These are phyloP conservation scores for Nannochloris sp. DNA, from an alignment of 139 green algal genomes.

Conservation along the genomic window DNA sequence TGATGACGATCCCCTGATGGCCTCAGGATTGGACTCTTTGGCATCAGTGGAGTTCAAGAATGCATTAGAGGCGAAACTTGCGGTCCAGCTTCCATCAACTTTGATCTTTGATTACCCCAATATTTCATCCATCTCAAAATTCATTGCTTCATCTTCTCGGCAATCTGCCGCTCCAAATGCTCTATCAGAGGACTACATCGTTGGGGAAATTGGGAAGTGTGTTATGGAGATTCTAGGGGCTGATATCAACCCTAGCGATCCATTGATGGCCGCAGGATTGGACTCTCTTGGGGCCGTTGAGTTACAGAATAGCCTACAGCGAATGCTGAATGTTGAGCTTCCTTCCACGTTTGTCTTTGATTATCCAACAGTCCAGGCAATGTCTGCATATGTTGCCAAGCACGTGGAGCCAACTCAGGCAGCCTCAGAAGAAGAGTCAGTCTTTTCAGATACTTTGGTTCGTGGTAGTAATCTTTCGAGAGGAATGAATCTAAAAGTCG, in stretches of 20 bases:
- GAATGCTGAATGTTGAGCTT: constrained; percentile 29
- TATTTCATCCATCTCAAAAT: constrained; percentile 25
- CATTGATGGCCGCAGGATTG: constrained; percentile 44
- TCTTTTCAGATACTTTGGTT: no score
- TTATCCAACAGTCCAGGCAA: constrained; percentile 50
- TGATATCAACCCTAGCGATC: constrained; percentile 10
- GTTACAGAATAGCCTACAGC: not conserved
- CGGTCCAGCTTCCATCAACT: constrained; percentile 29
- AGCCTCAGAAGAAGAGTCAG: no score
- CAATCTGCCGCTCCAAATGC: constrained; percentile 1
- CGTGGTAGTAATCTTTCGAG: no score
- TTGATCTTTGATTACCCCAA: constrained; percentile 53
- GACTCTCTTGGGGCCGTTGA: constrained; percentile 30
- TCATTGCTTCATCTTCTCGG: constrained; percentile 15
- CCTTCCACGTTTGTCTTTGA: constrained; percentile 62
- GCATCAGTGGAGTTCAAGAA: constrained; percentile 24
- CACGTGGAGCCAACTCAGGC: not conserved
- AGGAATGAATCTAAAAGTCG: no score
- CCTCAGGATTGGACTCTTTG: constrained; percentile 52
- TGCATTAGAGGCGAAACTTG: constrained; percentile 28
- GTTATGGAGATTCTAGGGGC: not conserved
- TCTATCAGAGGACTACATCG: not conserved
- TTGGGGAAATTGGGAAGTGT: not conserved
- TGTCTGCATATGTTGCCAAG: constrained; percentile 14
- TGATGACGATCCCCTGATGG: constrained; percentile 36